Evolutionary conservation across 371 early-diverging fungal genomes (phyloP), one percentile per base, ranked within the genome.

Genomic region (Basidiobolus meristosporus): DNA sequence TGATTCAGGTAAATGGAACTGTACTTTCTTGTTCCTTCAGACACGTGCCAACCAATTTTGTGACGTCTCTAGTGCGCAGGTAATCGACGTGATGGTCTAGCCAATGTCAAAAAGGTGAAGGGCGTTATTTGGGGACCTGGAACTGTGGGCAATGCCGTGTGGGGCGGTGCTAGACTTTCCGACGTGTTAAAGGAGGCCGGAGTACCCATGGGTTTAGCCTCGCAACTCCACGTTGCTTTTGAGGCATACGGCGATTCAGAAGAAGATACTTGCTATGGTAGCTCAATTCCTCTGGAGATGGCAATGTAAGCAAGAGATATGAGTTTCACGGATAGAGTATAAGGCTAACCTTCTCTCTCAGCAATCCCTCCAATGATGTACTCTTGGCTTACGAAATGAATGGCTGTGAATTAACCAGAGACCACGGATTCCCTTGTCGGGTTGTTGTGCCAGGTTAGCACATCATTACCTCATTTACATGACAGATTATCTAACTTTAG

Each of bases 371-470:
- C 31, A 74, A 73, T 40, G 85, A 83, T 50, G 73, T 85, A 20
- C 36, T 89, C n/a, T 54, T 89, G 4, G 84, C 87, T n/a, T 82
- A 76, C 38, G 73, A 75, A 49, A 84, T 86, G 84, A 90, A 90
- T 53, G 87, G 88, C 21, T 59, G 65, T 43, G 52, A 57, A 16
- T 53, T 90, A 16, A 57, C 79, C 4, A 67, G 70, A 21, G 82
- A 82, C 52, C 83, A 82, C 49, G 88, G 90, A 2, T 79, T 57
- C 45, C 90, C 90, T 9, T 43, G 84, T 3, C 76, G 90, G 11
- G 64, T 75, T 7, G 64, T 90, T 31, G 74, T 87, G 3, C 88
- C 88, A 19, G 90, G 45, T 45, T 39, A 2, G 20, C 32, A 6
- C 26, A 16, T 15, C 15, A 16, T 33, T 18, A 20, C 19, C 22